These are phyloP conservation scores for Pseudocercospora macadamiae DNA, from an alignment of 2,329 filamentous ascomycete species.

Conservation along the genomic window DNA sequence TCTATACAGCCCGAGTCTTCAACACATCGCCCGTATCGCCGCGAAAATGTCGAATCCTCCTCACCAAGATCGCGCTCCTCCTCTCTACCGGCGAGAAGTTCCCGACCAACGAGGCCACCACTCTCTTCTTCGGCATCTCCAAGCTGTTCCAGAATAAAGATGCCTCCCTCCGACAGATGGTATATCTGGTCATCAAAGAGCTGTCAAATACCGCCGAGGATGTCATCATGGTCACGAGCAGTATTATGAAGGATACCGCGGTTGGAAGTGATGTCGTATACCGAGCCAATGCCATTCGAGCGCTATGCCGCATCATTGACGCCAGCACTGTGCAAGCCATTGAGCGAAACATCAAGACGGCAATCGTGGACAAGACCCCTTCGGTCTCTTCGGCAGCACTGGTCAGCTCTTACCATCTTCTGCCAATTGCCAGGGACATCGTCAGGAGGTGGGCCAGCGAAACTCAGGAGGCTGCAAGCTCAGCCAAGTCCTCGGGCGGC, in stretches of 20 bases:
- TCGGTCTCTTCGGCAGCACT: conserved; percentile 95
- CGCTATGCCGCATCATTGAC: conserved; percentile 94
- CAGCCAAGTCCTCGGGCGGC: conserved; percentile 87
- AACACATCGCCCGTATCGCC: conserved; percentile 97
- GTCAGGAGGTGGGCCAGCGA: conserved; percentile 98
- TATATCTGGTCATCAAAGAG: conserved; percentile 98
- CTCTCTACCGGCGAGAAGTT: conserved; percentile 97
- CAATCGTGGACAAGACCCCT: conserved; percentile 98
- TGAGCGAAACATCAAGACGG: conserved; percentile 97
- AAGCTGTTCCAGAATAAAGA: conserved; percentile 99
- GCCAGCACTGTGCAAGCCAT: conserved; percentile 96
- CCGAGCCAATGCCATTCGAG: conserved; percentile 92
- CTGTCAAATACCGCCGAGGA: conserved; percentile 92
- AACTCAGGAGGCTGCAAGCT: conserved; percentile 93
- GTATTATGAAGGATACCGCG: conserved; percentile 99
- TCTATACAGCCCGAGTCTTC: conserved; percentile 80
- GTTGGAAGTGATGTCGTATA: conserved; percentile 93
- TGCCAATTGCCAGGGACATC: conserved; percentile 93
- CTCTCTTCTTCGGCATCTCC: conserved; percentile 97
- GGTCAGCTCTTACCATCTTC: conserved; percentile 95
- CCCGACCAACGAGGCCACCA: conserved; percentile 94
- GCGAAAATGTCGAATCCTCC: conserved; percentile 92
- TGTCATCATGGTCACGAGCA: conserved; percentile 99
- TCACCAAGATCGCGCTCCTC: conserved; percentile 95
- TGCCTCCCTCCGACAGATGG: conserved; percentile 96